Conservation (phyloP, 805 yeast species). For the Candida chilensis region DNA sequence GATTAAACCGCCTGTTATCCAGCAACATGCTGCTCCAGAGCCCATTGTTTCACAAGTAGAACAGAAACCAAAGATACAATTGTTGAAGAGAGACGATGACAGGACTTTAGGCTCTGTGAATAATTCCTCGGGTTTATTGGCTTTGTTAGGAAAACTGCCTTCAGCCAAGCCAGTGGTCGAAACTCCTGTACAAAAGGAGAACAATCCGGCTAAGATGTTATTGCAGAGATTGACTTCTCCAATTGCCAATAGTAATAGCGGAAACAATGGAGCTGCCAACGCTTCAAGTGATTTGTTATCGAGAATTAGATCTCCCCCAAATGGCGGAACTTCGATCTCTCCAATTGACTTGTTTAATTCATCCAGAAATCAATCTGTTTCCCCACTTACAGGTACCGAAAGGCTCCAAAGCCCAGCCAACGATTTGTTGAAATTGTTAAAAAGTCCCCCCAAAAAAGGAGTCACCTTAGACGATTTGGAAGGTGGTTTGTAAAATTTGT, state of each 20-base stretch:
- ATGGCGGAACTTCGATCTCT: not conserved
- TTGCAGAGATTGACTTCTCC: no score
- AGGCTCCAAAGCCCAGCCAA: not conserved
- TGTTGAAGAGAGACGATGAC: not conserved
- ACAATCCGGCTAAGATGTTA: no score
- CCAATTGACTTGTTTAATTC: not conserved
- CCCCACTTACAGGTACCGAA: not conserved
- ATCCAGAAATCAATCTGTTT: not conserved
- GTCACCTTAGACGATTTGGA: constrained; percentile 1
- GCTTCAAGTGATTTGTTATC: not conserved
- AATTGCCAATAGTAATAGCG: not conserved
- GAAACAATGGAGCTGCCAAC: not conserved
- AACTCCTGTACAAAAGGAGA: no score
- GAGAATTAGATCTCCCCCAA: not conserved
- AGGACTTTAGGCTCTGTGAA: not conserved
- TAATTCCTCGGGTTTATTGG: not conserved
- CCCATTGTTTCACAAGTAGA: not conserved
- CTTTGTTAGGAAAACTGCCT: not conserved
- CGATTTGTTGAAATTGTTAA: not conserved
- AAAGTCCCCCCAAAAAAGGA: not conserved
- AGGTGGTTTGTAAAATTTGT: no score
- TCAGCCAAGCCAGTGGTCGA: not conserved
- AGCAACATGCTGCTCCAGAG: not conserved
- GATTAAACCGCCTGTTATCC: not conserved
- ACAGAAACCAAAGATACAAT: not conserved